These are phyloP conservation scores for Pharus latifolius DNA, from an alignment of 176 grass and related monocot genomes.

Conservation along the genomic window DNA sequence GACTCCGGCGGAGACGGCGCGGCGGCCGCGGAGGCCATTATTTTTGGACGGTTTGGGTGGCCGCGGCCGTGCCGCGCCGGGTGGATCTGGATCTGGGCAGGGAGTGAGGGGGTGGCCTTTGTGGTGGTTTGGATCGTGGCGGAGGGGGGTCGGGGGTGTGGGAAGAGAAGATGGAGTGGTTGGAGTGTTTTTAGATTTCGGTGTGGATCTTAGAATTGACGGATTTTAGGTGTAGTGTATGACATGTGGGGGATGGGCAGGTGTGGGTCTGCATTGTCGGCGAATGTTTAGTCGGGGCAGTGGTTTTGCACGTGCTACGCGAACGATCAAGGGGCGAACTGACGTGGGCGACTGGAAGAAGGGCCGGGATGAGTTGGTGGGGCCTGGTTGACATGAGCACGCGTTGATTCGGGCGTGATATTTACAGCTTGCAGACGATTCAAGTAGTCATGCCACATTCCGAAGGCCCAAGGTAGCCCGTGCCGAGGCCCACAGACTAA, in stretches of 20 bases:
- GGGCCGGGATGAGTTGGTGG: not conserved
- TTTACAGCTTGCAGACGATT: too few relatives aligned
- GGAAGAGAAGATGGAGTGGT: constrained; percentile 2
- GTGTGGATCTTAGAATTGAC: not conserved
- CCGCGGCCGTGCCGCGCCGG: constrained; percentile 43
- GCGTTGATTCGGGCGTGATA: not conserved
- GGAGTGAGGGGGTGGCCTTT: constrained; percentile 12
- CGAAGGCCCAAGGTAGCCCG: too few relatives aligned
- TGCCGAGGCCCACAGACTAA: too few relatives aligned
- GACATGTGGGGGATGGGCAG: not conserved
- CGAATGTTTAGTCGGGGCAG: not conserved
- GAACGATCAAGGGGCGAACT: not conserved
- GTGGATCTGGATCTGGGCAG: constrained; percentile 57
- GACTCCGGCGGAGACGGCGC: constrained; percentile 32
- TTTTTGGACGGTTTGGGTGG: constrained; percentile 18
- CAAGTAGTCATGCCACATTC: too few relatives aligned
- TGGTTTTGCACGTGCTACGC: not conserved
- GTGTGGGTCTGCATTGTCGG: not conserved
- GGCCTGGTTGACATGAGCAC: not conserved
- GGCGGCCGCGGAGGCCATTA: constrained; percentile 29
- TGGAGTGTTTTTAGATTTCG: constrained; percentile 28
- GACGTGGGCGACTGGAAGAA: constrained; percentile 5
- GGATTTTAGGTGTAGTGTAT: not conserved
- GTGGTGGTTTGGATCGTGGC: constrained; percentile 44
- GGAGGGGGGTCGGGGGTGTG: not conserved